Conservation (phyloP, 371 early-diverging fungal species). For the Circinella umbellata region DNA sequence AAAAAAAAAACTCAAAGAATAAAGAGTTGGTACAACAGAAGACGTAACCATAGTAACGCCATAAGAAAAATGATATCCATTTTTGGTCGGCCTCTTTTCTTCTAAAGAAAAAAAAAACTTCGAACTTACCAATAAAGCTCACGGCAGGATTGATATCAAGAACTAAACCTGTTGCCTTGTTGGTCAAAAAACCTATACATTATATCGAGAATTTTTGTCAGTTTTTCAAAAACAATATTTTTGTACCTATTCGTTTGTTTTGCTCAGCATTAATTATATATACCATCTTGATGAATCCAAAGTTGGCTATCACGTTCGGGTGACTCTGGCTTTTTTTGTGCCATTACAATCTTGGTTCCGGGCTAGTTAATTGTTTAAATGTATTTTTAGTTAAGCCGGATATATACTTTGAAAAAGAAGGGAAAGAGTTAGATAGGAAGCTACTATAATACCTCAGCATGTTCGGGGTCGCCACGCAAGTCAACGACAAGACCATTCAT, state of each 20-base stretch:
- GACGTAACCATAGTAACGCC: no score
- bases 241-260: no score
- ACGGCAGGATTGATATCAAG: slow-evolving; percentile 42
- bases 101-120: not conserved
- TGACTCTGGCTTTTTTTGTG: slow-evolving; percentile 31
- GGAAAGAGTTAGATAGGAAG: not conserved
- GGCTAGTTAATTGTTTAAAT: slow-evolving; percentile 15
- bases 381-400: not conserved
- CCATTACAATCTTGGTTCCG: slow-evolving; percentile 39
- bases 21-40: no score
- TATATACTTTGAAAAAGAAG: no score
- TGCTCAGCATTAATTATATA: not conserved
- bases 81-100: no score
- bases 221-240: no score
- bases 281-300: slow-evolving; percentile 49
- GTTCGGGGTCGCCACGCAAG: slow-evolving; percentile 22
- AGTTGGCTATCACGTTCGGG: slow-evolving; percentile 47
- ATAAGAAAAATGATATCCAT: no score
- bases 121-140: slow-evolving; percentile 37
- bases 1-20: no score
- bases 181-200: slow-evolving; percentile 35
- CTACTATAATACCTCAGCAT: slow-evolving; percentile 13
- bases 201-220: not conserved
- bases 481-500: slow-evolving; percentile 44
- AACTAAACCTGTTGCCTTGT: slow-evolving; percentile 42